Base-by-base conservation (phyloP, 345 rosid species). In the Nephelium lappaceum region DNA sequence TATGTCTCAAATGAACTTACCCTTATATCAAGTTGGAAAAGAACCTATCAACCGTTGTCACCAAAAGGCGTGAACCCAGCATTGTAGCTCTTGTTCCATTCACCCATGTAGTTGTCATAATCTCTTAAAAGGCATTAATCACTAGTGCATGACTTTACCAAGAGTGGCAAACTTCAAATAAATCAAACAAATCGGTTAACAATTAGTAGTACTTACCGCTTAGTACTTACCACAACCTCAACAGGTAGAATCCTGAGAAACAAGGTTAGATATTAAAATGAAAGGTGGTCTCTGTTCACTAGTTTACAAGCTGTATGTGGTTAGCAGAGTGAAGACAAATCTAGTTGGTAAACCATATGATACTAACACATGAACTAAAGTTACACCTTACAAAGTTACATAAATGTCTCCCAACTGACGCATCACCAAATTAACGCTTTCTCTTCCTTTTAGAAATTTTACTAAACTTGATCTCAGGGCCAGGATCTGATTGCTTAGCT, bases 391-490 rank as follows among this genome's bases (percentile, higher is more conserved):
- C 36, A 1, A 39, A 24, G 47, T 68, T 11, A 57, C 21, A 18
- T 61, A 23, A 25, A 24, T 38, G 51, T 55, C 43, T 57, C 58
- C 4, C 3, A 9, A 38, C 16, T 6, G 24, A 57, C 11, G 1
- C 38, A 63, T 23, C 67, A 38, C 18, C 16, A 39, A 61, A 84
- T 89, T 87, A 88, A 36, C 81, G 87, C 81, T 90, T 91, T 81
- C 98, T 85, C 88, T 90, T 95, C 81, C 91, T 87, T 85, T 83
- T 91, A 12, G 82, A 74, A 77, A 61, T 81, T 86, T 84, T 81
- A 78, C 75, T 80, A 41, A 45, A 69, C 41, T 53, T 76, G 63
- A 42, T 75, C 78, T 77, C 83, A 7, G 86, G 36, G 57, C 43
- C 81, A 68, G 66, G 68, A 69, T 71, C 77, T 18, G 81, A 21